These are phyloP conservation scores for Coemansia sp. DNA, from an alignment of 192 early-diverging fungal genomes.

Conservation along the genomic window DNA sequence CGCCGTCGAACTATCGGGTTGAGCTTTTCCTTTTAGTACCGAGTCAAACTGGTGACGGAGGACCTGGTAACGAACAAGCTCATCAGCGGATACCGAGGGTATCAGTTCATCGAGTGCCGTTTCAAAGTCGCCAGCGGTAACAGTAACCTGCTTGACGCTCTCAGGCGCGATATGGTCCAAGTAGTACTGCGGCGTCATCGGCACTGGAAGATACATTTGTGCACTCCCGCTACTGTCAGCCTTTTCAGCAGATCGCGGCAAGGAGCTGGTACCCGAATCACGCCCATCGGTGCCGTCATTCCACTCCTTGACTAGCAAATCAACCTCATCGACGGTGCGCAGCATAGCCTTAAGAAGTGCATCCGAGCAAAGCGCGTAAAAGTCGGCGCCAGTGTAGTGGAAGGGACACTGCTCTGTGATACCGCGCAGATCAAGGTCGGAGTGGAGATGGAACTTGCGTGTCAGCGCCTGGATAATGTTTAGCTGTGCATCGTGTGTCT, in stretches of 20 bases:
- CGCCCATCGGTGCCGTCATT: slow-evolving; percentile 17
- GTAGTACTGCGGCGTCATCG: slow-evolving; percentile 89
- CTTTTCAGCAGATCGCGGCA: neutral
- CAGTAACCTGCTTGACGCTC: slow-evolving; percentile 78
- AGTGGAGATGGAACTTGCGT: slow-evolving; percentile 90
- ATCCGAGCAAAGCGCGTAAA: slow-evolving; percentile 98
- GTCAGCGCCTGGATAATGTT: slow-evolving; percentile 92
- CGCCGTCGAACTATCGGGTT: neutral
- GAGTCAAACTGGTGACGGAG: slow-evolving; percentile 84
- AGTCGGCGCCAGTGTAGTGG: slow-evolving; percentile 96
- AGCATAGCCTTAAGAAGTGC: slow-evolving; percentile 97
- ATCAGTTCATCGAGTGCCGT: slow-evolving; percentile 81
- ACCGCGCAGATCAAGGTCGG: slow-evolving; percentile 70
- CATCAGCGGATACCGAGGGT: slow-evolving; percentile 85
- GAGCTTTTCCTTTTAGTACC: slow-evolving; percentile 24
- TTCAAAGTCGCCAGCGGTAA: slow-evolving; percentile 82
- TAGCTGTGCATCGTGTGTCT: slow-evolving; percentile 83
- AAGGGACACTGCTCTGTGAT: slow-evolving; percentile 89
- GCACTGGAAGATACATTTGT: slow-evolving; percentile 50
- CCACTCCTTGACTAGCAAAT: slow-evolving; percentile 56
- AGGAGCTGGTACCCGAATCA: slow-evolving; percentile 5
- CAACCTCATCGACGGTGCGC: slow-evolving; percentile 77
- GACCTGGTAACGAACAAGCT: slow-evolving; percentile 83
- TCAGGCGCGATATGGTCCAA: slow-evolving; percentile 78
- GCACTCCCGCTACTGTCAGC: neutral